These are phyloP conservation scores for Penicillium robsamsonii DNA, from an alignment of 495 filamentous ascomycete genomes.

Conservation along the genomic window DNA sequence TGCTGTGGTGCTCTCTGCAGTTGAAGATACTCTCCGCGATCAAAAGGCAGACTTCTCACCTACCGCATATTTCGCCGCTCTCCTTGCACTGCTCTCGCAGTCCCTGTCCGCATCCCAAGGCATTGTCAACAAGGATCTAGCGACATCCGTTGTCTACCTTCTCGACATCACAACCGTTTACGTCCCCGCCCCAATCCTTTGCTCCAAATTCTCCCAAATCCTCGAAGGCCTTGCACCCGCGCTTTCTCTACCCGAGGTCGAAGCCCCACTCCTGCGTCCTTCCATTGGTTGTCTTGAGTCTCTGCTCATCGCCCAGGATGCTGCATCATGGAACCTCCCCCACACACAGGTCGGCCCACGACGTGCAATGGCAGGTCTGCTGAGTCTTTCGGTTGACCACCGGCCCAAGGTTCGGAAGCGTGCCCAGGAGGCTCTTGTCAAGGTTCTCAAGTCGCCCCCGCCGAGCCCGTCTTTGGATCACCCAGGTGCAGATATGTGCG, in stretches of 20 bases:
- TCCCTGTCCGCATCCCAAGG: slow-evolving; percentile 59
- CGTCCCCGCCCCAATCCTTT: slow-evolving; percentile 78
- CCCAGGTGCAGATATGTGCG: slow-evolving; percentile 92
- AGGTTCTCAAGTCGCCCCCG: slow-evolving; percentile 77
- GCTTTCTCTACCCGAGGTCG: slow-evolving; percentile 73
- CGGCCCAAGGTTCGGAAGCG: slow-evolving; percentile 93
- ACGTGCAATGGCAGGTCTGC: slow-evolving; percentile 79
- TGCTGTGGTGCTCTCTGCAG: slow-evolving; percentile 79
- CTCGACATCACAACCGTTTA: slow-evolving; percentile 85
- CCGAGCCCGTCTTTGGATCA: slow-evolving; percentile 90
- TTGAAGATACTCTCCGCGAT: slow-evolving; percentile 87
- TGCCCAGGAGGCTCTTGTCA: slow-evolving; percentile 83
- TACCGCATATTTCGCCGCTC: slow-evolving; percentile 92
- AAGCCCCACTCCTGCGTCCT: slow-evolving; percentile 79
- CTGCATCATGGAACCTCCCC: slow-evolving; percentile 79
- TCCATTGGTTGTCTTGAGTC: slow-evolving; percentile 94
- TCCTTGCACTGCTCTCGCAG: slow-evolving; percentile 84
- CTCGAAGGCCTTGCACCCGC: slow-evolving; percentile 81
- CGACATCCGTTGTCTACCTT: slow-evolving; percentile 88
- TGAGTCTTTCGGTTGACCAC: slow-evolving; percentile 79
- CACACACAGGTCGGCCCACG: slow-evolving; percentile 84
- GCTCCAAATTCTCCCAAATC: slow-evolving; percentile 91
- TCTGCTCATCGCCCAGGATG: slow-evolving; percentile 83
- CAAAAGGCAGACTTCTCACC: slow-evolving; percentile 78
- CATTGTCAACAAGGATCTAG: slow-evolving; percentile 77